Percentiles rank a stretch among this genome's conserved stretches.
These are phyloP conservation scores for Crithidia mellificae DNA, from an alignment of 208 protist genomes.

Conservation along the genomic window DNA sequence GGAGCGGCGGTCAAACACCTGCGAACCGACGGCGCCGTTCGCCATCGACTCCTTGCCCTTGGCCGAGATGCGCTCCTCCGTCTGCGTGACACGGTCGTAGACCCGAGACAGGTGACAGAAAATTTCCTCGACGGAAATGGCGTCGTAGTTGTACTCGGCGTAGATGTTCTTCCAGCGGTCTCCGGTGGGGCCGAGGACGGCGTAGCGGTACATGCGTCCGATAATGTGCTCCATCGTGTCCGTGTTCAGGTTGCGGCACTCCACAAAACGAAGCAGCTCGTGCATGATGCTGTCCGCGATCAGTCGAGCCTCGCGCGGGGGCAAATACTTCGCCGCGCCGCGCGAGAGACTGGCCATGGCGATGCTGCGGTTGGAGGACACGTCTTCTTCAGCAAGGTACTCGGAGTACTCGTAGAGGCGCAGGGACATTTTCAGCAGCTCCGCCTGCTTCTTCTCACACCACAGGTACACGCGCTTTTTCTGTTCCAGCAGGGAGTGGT, in stretches of 20 bases:
- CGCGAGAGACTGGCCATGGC: constrained; percentile 18
- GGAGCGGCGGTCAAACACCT: constrained; percentile 86
- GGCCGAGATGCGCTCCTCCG: constrained; percentile 64
- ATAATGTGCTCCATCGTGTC: constrained; percentile 90
- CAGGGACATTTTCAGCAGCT: constrained; percentile 59
- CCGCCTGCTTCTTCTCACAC: constrained; percentile 70
- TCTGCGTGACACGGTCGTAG: constrained; percentile 75
- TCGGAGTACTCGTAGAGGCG: constrained; percentile 62
- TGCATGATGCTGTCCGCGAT: constrained; percentile 75
- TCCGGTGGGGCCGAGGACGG: constrained; percentile 77
- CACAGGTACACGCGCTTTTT: constrained; percentile 73
- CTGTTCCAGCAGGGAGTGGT: constrained; percentile 64
- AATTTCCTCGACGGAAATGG: constrained; percentile 66
- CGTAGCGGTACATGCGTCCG: constrained; percentile 85
- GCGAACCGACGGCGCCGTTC: constrained; percentile 69
- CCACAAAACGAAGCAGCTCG: constrained; percentile 83
- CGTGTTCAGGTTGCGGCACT: constrained; percentile 84
- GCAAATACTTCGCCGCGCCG: constrained; percentile 21
- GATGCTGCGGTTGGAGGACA: constrained; percentile 43
- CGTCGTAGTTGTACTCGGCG: constrained; percentile 60
- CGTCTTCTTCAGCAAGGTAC: constrained; percentile 59
- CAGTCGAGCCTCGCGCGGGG: constrained; percentile 63
- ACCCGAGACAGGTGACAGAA: constrained; percentile 74
- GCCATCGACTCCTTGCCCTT: constrained; percentile 57
- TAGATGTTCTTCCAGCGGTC: constrained; percentile 81